Conservation (phyloP, 805 yeast genomes). For the Yarrowia hollandica region DNA sequence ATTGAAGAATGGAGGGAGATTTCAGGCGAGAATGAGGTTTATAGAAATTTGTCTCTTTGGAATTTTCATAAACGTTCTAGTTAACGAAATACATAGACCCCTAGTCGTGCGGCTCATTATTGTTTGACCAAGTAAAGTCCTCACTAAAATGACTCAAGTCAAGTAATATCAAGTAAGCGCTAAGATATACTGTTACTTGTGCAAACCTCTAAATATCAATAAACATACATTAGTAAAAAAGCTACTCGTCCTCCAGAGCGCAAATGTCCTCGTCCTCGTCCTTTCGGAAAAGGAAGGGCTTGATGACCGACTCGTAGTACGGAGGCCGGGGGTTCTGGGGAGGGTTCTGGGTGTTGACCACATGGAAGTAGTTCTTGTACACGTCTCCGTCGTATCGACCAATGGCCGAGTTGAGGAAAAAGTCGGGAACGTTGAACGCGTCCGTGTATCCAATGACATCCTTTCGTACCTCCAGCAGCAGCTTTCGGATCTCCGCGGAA, state of each 20-base stretch:
- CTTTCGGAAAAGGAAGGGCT: conserved; percentile 41
- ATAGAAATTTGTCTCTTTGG: no score
- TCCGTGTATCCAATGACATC: conserved; percentile 79
- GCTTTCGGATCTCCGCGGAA: conserved; percentile 47
- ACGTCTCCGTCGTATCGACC: conserved; percentile 82
- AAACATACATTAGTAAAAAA: no score
- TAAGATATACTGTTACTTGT: no score
- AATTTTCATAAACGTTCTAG: no score
- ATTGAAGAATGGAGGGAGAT: no score
- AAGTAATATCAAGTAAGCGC: no score
- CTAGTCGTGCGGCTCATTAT: no score
- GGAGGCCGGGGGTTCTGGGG: conserved; percentile 54
- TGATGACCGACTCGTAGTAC: conserved; percentile 46
- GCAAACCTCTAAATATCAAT: no score
- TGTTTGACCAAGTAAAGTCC: no score
- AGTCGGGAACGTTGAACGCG: conserved; percentile 78
- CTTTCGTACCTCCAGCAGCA: conserved; percentile 57
- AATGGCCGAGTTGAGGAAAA: conserved; percentile 74
- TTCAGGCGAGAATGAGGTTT: no score
- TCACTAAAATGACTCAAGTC: no score
- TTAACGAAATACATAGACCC: no score
- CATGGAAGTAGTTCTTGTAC: conserved; percentile 69
- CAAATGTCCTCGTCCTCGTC: conserved; percentile 34
- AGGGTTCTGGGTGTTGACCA: conserved; percentile 55
- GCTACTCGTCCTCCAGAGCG: conserved; percentile 15